These are phyloP conservation scores for Kuraishia piskuri DNA, from an alignment of 805 yeast species.

Conservation along the genomic window DNA sequence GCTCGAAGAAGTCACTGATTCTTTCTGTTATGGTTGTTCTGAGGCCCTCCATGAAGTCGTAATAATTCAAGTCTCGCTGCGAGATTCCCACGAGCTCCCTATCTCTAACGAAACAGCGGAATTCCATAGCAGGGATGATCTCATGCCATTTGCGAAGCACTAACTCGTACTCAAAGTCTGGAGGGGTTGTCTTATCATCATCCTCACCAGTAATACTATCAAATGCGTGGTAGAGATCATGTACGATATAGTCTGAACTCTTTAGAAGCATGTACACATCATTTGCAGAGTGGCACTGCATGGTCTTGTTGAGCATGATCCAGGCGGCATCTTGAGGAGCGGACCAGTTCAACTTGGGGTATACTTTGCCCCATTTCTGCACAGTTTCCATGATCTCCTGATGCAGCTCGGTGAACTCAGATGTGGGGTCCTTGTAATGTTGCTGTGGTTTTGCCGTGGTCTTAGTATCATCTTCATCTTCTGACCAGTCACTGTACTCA, in stretches of 20 bases:
- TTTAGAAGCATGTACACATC: conserved; percentile 79
- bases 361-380: conserved; percentile 44
- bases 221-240: conserved; percentile 72
- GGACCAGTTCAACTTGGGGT: conserved; percentile 95
- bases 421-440: conserved; percentile 30
- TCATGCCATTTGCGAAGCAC: conserved; percentile 78
- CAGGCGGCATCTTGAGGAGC: conserved; percentile 93
- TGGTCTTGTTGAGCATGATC: conserved; percentile 74
- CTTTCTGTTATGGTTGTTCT: conserved; percentile 35
- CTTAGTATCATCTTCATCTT: conserved; percentile 25
- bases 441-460: conserved; percentile 4
- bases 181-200: conserved; percentile 13
- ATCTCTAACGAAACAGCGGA: conserved; percentile 72
- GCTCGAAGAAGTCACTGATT: conserved; percentile 49
- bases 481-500: conserved; percentile 74
- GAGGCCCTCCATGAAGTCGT: conserved; percentile 54
- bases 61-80: conserved; percentile 83
- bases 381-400: conserved; percentile 37
- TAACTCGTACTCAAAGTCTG: conserved; percentile 42
- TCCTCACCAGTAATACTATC: conserved; percentile 33
- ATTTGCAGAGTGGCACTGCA: conserved; percentile 59
- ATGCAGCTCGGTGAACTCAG: conserved; percentile 54
- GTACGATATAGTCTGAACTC: conserved; percentile 80
- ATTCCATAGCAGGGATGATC: conserved; percentile 85
- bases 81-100: conserved; percentile 60